phyloP scores from a whole-genome alignment of 768 basidiomycete genomes.

The Filobasidium floriforme region DNA sequence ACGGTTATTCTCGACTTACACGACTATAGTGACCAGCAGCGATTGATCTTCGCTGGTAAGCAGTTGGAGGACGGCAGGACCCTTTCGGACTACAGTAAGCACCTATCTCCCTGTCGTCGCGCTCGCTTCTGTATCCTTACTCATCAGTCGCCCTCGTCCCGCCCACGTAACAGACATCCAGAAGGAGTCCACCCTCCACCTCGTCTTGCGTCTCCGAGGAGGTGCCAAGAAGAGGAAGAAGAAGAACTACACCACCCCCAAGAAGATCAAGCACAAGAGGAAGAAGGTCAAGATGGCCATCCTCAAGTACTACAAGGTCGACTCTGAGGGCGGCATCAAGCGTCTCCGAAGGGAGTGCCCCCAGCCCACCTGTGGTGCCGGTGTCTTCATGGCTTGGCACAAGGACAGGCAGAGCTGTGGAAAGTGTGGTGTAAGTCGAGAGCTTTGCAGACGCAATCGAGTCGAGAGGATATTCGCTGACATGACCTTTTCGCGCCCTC shows the following conservation, averaged over 20 bases:
- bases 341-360: conserved; percentile 90
- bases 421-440: conserved; percentile 40
- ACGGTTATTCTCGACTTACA: conserved; percentile 54
- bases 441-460: not conserved
- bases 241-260: conserved; percentile 95
- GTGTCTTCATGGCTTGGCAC: conserved; percentile 85
- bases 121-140: conserved; percentile 60
- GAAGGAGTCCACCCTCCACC: conserved; percentile 97
- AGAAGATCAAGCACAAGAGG: conserved; percentile 99
- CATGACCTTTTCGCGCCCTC: not conserved
- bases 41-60: conserved; percentile 97
- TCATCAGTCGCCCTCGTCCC: conserved; percentile 47
- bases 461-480: not conserved
- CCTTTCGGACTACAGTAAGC: conserved; percentile 47
- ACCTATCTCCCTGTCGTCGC: conserved; percentile 32
- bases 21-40: conserved; percentile 90
- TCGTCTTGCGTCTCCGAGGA: conserved; percentile 95
- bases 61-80: conserved; percentile 98
- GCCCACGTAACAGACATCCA: conserved; percentile 59
- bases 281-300: conserved; percentile 99
- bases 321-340: conserved; percentile 99
- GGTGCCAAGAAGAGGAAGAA: conserved; percentile 99
- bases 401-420: conserved; percentile 97
- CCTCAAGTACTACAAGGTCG: conserved; percentile 99
- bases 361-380: conserved; percentile 49